A percentile compares a stretch with the other conserved stretches of the same genome.
phyloP scores from a whole-genome alignment of 768 basidiomycete species.

The Pisolithus sp. region DNA sequence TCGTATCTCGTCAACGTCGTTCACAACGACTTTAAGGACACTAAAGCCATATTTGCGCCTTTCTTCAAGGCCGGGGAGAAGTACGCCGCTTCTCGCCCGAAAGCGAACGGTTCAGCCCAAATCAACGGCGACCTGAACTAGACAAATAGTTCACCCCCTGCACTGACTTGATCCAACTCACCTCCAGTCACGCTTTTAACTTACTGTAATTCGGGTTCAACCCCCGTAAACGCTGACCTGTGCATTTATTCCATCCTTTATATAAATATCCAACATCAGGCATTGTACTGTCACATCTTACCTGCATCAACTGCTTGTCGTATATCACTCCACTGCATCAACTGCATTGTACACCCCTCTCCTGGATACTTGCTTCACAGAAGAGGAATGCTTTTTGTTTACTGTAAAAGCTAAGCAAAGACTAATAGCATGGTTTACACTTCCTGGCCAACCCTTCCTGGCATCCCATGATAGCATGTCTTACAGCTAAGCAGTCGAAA shows the following conservation, averaged over 20 bases:
- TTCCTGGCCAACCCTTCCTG: constrained; percentile 6
- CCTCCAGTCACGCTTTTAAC: constrained; percentile 17
- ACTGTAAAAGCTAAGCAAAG: constrained; percentile 13
- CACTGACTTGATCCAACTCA: constrained; percentile 26
- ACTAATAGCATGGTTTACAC: constrained; percentile 19
- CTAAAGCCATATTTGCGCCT: constrained; percentile 78
- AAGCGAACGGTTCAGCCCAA: constrained; percentile 21
- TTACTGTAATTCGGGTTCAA: constrained; percentile 70
- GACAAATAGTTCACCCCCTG: background rate
- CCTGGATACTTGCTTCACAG: constrained; percentile 11
- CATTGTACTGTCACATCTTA: constrained; percentile 3
- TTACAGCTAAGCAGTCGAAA: constrained; percentile 6
- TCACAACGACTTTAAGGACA: constrained; percentile 89
- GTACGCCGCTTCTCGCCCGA: constrained; percentile 37
- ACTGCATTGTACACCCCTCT: constrained; percentile 39
- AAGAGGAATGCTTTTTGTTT: constrained; percentile 15
- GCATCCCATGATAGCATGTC: constrained; percentile 6
- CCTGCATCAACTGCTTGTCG: constrained; percentile 22
- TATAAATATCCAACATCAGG: constrained; percentile 14
- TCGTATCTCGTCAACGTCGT: constrained; percentile 91
- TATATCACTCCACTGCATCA: constrained; percentile 43
- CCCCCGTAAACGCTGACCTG: constrained; percentile 55
- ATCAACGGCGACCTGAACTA: constrained; percentile 35
- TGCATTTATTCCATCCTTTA: constrained; percentile 10
- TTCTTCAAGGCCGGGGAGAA: constrained; percentile 75